Percentiles rank a stretch among this genome's conserved stretches.
Evolutionary conservation across 2,329 filamentous ascomycete species (phyloP).

Genomic region (Penicillium sumatraense): DNA sequence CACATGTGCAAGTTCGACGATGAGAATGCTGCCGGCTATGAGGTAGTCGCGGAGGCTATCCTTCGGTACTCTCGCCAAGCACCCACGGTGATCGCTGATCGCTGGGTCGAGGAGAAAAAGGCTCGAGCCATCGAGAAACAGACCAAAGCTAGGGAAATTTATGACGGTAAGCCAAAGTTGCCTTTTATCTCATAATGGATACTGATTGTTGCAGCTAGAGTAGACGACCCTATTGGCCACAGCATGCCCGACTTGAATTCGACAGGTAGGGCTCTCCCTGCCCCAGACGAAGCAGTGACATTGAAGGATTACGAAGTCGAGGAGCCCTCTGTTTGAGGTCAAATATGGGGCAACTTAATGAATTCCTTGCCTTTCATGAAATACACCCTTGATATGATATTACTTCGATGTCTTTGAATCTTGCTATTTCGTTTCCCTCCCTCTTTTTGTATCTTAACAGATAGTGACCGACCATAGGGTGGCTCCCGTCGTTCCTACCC

Average conservation of each 20-base stretch:
- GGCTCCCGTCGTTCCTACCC: conserved; percentile 25
- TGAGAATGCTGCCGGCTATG: conserved; percentile 68
- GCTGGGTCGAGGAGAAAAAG: conserved; percentile 64
- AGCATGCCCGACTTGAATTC: conserved; percentile 32
- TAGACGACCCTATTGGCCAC: conserved; percentile 26
- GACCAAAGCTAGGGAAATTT: conserved; percentile 44
- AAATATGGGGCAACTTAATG: not conserved
- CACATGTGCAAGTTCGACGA: conserved; percentile 74
- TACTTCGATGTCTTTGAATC: not conserved
- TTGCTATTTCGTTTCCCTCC: not conserved
- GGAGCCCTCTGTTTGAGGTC: conserved; percentile 32
- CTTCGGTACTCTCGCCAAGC: conserved; percentile 56
- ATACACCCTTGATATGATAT: not conserved
- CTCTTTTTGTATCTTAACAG: conserved; percentile 22
- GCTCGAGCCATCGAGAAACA: conserved; percentile 41
- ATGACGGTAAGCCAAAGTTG: conserved; percentile 31
- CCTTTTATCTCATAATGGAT: not conserved
- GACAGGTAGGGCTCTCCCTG: conserved; percentile 41
- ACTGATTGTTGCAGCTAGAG: conserved; percentile 17
- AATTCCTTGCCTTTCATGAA: not conserved
- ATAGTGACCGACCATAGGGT: conserved; percentile 10
- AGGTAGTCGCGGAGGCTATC: conserved; percentile 55
- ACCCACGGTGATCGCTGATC: conserved; percentile 56
- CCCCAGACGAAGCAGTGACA: conserved; percentile 32
- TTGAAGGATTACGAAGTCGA: conserved; percentile 45